These are phyloP conservation scores for Micromonas commoda DNA, from an alignment of 139 green algal species.

Conservation along the genomic window DNA sequence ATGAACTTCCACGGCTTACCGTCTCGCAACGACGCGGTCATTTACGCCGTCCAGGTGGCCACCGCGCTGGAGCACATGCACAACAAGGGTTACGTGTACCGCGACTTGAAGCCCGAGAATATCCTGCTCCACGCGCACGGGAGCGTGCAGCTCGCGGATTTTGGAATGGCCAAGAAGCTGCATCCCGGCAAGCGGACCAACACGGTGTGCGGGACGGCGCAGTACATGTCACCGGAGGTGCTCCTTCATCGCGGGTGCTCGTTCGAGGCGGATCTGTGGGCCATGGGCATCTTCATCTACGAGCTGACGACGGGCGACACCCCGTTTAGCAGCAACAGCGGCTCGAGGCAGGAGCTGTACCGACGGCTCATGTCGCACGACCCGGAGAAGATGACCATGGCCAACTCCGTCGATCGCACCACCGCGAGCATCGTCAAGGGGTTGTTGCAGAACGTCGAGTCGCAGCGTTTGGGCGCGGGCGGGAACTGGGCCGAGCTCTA, in stretches of 20 bases:
- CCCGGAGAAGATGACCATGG: background rate
- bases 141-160: slow-evolving; percentile 75
- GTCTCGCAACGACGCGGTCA: slow-evolving; percentile 6
- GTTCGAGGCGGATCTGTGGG: slow-evolving; percentile 66
- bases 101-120: slow-evolving; percentile 52
- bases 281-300: slow-evolving; percentile 73
- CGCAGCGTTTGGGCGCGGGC: background rate
- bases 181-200: slow-evolving; percentile 53
- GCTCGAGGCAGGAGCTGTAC: background rate
- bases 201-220: slow-evolving; percentile 78
- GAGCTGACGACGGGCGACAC: slow-evolving; percentile 71
- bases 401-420: background rate
- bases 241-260: slow-evolving; percentile 49
- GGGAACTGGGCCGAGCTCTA: background rate
- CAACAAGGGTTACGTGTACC: slow-evolving; percentile 3
- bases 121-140: slow-evolving; percentile 66
- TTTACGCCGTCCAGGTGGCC: background rate
- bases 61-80: slow-evolving; percentile 13
- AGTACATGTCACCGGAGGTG: slow-evolving; percentile 68
- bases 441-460: slow-evolving; percentile 2
- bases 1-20: slow-evolving; percentile 24
- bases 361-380: background rate
- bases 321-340: slow-evolving; percentile 53
- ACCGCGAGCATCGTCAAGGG: slow-evolving; percentile 1
- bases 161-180: slow-evolving; percentile 74